phyloP scores from a whole-genome alignment of 2,329 filamentous ascomycete genomes.

The Trichoderma lentiforme region DNA sequence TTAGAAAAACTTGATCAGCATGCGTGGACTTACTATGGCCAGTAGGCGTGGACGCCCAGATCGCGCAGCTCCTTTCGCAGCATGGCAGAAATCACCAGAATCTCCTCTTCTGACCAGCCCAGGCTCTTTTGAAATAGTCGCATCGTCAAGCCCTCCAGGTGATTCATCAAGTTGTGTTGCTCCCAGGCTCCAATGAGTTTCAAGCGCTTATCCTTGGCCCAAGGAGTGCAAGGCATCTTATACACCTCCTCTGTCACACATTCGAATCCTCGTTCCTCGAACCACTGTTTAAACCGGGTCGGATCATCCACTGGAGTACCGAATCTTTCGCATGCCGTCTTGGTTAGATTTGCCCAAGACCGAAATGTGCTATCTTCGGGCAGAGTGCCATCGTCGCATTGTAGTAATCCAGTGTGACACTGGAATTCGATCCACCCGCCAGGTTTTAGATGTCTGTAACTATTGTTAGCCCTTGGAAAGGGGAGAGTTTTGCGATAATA shows the following conservation, averaged over 20 bases:
- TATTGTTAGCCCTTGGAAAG: not conserved
- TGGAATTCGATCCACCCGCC: slow-evolving; percentile 36
- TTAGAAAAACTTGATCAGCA: not conserved
- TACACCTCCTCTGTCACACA: slow-evolving; percentile 45
- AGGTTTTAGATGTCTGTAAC: slow-evolving; percentile 29
- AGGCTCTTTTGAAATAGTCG: slow-evolving; percentile 32
- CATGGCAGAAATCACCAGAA: slow-evolving; percentile 27
- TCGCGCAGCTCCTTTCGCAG: slow-evolving; percentile 31
- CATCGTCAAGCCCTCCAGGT: slow-evolving; percentile 32
- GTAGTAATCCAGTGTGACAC: slow-evolving; percentile 28
- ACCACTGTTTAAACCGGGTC: slow-evolving; percentile 29
- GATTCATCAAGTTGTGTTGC: slow-evolving; percentile 23
- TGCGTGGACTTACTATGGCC: slow-evolving; percentile 29
- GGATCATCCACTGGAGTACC: slow-evolving; percentile 30
- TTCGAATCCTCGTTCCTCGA: slow-evolving; percentile 50
- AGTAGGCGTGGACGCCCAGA: slow-evolving; percentile 32
- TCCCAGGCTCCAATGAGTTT: slow-evolving; percentile 44
- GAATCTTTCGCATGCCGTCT: slow-evolving; percentile 26
- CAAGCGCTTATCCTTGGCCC: slow-evolving; percentile 46
- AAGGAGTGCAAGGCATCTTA: slow-evolving; percentile 46
- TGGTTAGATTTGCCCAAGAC: slow-evolving; percentile 25
- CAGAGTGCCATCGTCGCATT: slow-evolving; percentile 34
- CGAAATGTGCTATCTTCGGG: slow-evolving; percentile 26
- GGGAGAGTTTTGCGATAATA: not conserved
- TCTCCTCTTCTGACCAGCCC: slow-evolving; percentile 31